phyloP scores from a whole-genome alignment of 495 filamentous ascomycete genomes.

The Penicillium mononematosum region DNA sequence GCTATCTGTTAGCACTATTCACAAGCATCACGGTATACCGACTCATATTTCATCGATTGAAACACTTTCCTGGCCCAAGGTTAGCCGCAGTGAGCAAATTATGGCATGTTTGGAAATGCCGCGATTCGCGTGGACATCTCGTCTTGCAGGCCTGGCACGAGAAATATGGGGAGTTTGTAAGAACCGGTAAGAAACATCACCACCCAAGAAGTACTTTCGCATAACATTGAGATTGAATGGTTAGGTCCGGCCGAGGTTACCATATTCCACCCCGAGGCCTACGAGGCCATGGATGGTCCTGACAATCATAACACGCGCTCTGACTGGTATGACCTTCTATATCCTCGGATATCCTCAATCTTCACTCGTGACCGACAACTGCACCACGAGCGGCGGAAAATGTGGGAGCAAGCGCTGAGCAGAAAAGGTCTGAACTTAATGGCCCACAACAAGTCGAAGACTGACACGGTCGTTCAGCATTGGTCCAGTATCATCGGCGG shows the following conservation, averaged over 20 bases:
- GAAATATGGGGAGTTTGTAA: slow-evolving; percentile 40
- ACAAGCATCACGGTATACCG: not conserved
- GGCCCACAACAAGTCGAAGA: not conserved
- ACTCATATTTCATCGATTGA: slow-evolving; percentile 34
- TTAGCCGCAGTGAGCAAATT: slow-evolving; percentile 41
- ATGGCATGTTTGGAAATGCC: slow-evolving; percentile 33
- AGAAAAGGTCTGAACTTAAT: slow-evolving; percentile 15
- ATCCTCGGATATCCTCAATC: slow-evolving; percentile 35
- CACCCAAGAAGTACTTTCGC: not conserved
- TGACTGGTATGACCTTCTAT: slow-evolving; percentile 43
- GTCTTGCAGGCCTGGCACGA: slow-evolving; percentile 32
- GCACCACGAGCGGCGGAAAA: slow-evolving; percentile 31
- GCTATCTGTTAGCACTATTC: not conserved
- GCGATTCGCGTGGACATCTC: slow-evolving; percentile 32
- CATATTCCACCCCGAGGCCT: slow-evolving; percentile 32
- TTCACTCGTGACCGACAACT: slow-evolving; percentile 32
- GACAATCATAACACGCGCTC: slow-evolving; percentile 28
- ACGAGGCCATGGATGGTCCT: slow-evolving; percentile 27
- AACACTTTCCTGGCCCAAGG: slow-evolving; percentile 42
- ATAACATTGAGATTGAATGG: too few species aligned
- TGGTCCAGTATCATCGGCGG: slow-evolving; percentile 2
- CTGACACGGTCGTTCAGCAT: not conserved
- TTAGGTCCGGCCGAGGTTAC: slow-evolving; percentile 36
- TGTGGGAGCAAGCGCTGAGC: slow-evolving; percentile 34
- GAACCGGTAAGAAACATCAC: slow-evolving; percentile 25